Base-by-base conservation (phyloP, 2,329 filamentous ascomycete species). In the Fonsecaea erecta region DNA sequence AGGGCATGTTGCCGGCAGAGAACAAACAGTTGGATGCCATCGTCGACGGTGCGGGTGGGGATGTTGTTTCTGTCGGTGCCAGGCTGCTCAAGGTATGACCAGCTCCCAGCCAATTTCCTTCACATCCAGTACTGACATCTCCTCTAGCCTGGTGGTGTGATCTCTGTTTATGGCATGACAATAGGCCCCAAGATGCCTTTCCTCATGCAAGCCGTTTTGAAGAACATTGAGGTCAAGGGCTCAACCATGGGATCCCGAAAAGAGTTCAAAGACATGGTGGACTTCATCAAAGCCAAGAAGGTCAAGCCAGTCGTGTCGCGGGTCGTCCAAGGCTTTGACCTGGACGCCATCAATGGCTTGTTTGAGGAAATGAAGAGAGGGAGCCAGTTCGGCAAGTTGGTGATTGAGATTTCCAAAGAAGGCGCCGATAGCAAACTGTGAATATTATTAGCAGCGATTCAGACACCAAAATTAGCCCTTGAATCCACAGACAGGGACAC, bases 121-220 rank as follows among this genome's bases (percentile, higher is more conserved):
- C 18, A 24, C 28, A 28, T 26, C 30, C 53, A n/a, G n/a, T 55
- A 64, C 40, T 37, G 9, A 64, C 14, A 53, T 24, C 26, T 24
- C 12, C 54, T 66, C 43, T 67, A 85, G 85, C 78, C 85, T 1
- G 94, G 95, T 5, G 95, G 93, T 61, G 84, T 94, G n/a, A 89
- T 98, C 65, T 86, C 88, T 1, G 83, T 89, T 71, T 98, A 98
- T 76, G 94, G 95, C 66, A 97, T 98, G 94, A 98, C 94, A 0
- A 81, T 91, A 1, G 81, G 83, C 0, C 93, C 94, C 1, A 92
- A 90, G 79, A 94, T 96, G 89, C 87, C 91, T 58, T 97, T 91
- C 85, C 74, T 86, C 12, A 97, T 97, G 91, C 79, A 83, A 66
- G 93, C 93, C 0, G 90, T 95, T 14, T 78, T 98, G 66, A 91